Percentiles rank a stretch among this genome's conserved stretches.
phyloP scores from a whole-genome alignment of 805 yeast genomes.

The Yamadazyma sp. region DNA sequence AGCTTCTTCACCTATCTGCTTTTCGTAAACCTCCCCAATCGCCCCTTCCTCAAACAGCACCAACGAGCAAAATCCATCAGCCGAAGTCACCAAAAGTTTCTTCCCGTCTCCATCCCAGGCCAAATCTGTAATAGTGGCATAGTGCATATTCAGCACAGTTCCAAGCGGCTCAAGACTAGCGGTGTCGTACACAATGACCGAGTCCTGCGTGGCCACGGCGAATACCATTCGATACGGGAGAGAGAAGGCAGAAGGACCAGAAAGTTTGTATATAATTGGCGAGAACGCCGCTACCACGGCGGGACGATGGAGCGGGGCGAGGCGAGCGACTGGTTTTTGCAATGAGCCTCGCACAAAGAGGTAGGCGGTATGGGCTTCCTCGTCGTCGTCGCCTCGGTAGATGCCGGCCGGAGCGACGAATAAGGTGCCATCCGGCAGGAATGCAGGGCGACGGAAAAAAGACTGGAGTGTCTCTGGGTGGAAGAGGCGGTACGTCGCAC shows the following conservation, averaged over 20 bases:
- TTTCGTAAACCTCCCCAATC: constrained; percentile 46
- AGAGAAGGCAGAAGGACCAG: constrained; percentile 38
- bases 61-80: constrained; percentile 89
- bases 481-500: constrained; percentile 41
- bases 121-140: constrained; percentile 83
- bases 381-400: constrained; percentile 34
- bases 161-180: constrained; percentile 68
- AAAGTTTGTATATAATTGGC: constrained; percentile 56
- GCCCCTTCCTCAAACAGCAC: constrained; percentile 52
- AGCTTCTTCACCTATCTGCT: not conserved
- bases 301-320: constrained; percentile 81
- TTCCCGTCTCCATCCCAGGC: constrained; percentile 81
- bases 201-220: constrained; percentile 91
- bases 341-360: constrained; percentile 74
- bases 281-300: constrained; percentile 81
- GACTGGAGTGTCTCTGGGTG: constrained; percentile 88
- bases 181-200: constrained; percentile 81
- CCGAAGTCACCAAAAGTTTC: constrained; percentile 69
- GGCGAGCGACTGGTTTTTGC: constrained; percentile 68
- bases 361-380: constrained; percentile 57
- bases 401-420: constrained; percentile 74
- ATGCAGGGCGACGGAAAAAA: constrained; percentile 80
- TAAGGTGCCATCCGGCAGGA: constrained; percentile 88
- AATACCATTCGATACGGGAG: constrained; percentile 80
- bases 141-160: constrained; percentile 75